phyloP scores from a whole-genome alignment of 345 rosid species.

The Cardamine chenopodiifolia region DNA sequence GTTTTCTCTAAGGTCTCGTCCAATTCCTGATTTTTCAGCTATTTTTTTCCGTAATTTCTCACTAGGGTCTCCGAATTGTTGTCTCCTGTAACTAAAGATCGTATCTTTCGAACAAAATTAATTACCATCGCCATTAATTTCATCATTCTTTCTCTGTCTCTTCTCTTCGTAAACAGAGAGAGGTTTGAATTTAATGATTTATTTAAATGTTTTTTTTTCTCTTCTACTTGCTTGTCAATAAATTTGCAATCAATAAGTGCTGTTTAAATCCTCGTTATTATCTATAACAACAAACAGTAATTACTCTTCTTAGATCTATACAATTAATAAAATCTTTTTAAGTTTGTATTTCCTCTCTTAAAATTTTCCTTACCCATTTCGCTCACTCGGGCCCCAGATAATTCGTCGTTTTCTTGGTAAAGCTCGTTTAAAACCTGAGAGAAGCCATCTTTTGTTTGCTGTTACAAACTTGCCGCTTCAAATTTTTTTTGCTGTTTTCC shows the following conservation, averaged over 20 bases:
- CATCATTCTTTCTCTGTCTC: conserved; percentile 4
- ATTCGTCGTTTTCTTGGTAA: conserved; percentile 17
- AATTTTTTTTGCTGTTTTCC: not conserved
- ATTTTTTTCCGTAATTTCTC: not conserved
- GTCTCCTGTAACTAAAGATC: conserved; percentile 21
- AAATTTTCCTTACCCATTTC: conserved; percentile 11
- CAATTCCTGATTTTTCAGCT: not conserved
- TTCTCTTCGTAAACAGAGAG: conserved; percentile 12
- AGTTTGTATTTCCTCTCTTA: not conserved
- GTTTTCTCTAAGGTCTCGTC: conserved; percentile 12
- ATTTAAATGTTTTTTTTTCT: not conserved
- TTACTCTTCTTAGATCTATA: conserved; percentile 29
- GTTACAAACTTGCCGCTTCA: conserved; percentile 34
- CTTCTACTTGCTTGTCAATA: not conserved
- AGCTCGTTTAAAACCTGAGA: conserved; percentile 17
- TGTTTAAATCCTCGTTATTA: not conserved
- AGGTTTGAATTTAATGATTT: conserved; percentile 1
- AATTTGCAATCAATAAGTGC: conserved; percentile 31
- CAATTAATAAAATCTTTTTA: not conserved
- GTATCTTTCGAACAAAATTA: not conserved
- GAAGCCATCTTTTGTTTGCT: not conserved
- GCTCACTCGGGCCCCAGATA: conserved; percentile 29
- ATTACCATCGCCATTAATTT: conserved; percentile 13
- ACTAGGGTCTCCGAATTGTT: not conserved
- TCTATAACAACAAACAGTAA: not conserved